These are phyloP conservation scores for Epichloe festucae DNA, from an alignment of 2,329 filamentous ascomycete genomes.

Conservation along the genomic window DNA sequence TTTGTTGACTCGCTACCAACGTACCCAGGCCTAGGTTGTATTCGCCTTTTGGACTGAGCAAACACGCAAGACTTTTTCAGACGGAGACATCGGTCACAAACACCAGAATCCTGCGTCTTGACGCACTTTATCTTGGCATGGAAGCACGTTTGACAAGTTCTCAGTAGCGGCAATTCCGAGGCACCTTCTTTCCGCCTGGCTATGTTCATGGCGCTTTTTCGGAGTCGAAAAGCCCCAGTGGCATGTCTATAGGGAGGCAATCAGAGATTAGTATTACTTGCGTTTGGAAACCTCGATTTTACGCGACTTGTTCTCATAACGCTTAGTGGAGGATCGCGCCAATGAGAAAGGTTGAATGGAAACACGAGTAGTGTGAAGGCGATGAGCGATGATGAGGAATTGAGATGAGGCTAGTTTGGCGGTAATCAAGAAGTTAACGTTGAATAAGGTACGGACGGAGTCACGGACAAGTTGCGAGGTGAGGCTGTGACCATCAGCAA, in stretches of 20 bases:
- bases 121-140: constrained; percentile 23
- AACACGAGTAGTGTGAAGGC: too few relatives aligned
- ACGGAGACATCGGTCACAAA: constrained; percentile 21
- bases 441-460: too few relatives aligned
- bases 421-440: too few relatives aligned
- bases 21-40: constrained; percentile 10
- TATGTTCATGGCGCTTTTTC: neutral
- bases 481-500: too few relatives aligned
- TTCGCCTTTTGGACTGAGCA: constrained; percentile 17
- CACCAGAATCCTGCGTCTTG: constrained; percentile 19
- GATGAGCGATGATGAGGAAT: too few relatives aligned
- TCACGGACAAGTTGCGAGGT: too few relatives aligned
- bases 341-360: neutral
- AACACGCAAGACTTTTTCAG: constrained; percentile 21
- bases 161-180: constrained; percentile 4
- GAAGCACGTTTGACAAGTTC: constrained; percentile 23
- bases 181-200: neutral
- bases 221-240: neutral
- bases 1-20: neutral
- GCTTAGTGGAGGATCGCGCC: neutral
- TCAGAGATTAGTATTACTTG: too few relatives aligned
- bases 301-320: too few relatives aligned
- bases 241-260: neutral
- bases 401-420: too few relatives aligned
- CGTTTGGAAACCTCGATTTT: too few relatives aligned